A percentile compares a stretch with the other conserved stretches of the same genome.
Evolutionary conservation across 2,329 filamentous ascomycete genomes (phyloP).

Genomic region (Grosmannia penicillata): DNA sequence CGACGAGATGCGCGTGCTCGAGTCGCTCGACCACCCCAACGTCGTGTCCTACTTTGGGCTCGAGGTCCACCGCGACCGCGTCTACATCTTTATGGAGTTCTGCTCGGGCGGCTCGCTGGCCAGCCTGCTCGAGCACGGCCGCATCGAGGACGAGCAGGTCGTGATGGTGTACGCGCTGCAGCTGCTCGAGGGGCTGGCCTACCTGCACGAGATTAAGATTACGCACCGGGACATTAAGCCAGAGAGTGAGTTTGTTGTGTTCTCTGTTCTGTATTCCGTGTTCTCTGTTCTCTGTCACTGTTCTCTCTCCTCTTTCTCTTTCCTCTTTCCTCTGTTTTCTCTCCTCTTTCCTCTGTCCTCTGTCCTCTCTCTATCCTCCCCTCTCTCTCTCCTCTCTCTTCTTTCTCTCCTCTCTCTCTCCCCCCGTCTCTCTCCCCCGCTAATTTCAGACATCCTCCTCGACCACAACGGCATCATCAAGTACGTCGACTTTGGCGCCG

Average conservation of each 20-base stretch:
- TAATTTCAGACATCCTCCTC: slow-evolving; percentile 63
- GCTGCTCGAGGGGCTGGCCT: slow-evolving; percentile 83
- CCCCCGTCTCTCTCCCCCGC: slow-evolving; percentile 3
- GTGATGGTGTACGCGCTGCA: slow-evolving; percentile 95
- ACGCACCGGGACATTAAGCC: slow-evolving; percentile 97
- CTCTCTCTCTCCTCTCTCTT: background rate
- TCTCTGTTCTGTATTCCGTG: background rate
- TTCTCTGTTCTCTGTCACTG: background rate
- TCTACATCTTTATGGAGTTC: slow-evolving; percentile 99
- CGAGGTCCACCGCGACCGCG: slow-evolving; percentile 93
- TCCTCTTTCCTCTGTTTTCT: slow-evolving; percentile 11
- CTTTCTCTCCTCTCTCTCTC: background rate
- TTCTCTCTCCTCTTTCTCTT: background rate
- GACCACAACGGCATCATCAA: slow-evolving; percentile 98
- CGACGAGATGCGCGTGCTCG: slow-evolving; percentile 93
- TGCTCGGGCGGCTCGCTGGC: slow-evolving; percentile 91
- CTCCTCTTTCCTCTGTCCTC: background rate
- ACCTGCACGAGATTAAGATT: slow-evolving; percentile 82
- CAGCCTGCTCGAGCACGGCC: slow-evolving; percentile 78
- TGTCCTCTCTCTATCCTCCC: background rate
- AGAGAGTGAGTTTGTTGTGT: slow-evolving; percentile 51
- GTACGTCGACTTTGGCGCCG: slow-evolving; percentile 95
- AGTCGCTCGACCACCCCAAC: slow-evolving; percentile 92
- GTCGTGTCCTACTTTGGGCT: slow-evolving; percentile 97
- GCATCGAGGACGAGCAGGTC: slow-evolving; percentile 94